Conservation (phyloP, 2,329 filamentous ascomycete species). For the Tolypocladium tundrense region DNA sequence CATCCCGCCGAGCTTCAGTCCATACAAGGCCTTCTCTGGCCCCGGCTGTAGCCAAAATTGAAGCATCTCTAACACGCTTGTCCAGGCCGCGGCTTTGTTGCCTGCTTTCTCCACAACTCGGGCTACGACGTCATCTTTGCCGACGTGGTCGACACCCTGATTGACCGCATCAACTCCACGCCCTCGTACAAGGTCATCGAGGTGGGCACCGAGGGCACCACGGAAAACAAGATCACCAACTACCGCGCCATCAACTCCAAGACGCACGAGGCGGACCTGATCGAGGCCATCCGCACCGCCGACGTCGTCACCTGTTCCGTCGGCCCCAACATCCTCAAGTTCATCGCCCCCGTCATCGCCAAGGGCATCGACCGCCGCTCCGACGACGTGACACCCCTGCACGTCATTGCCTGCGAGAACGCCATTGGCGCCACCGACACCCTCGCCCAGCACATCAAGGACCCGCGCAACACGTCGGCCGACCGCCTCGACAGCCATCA, state of each 20-base stretch:
- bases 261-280: conserved; percentile 67
- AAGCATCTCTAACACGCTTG: conserved; percentile 5
- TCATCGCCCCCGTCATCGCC: conserved; percentile 90
- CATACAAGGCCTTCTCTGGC: background rate
- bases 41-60: too few relatives aligned
- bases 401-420: conserved; percentile 97
- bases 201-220: conserved; percentile 75
- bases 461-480: conserved; percentile 58
- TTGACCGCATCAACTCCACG: conserved; percentile 65
- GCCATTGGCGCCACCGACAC: conserved; percentile 90
- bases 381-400: conserved; percentile 54
- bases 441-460: conserved; percentile 70
- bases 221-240: conserved; percentile 76
- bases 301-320: conserved; percentile 95
- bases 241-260: conserved; percentile 97
- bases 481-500: conserved; percentile 58
- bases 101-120: conserved; percentile 86
- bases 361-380: conserved; percentile 79
- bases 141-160: conserved; percentile 79
- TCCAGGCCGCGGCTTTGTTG: conserved; percentile 66
- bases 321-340: conserved; percentile 90
- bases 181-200: conserved; percentile 86
- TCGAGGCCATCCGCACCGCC: conserved; percentile 77
- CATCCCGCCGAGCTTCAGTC: too few relatives aligned
- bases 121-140: conserved; percentile 95